Base-by-base conservation (phyloP, 129 eudicot species). In the Lactuca sativa region DNA sequence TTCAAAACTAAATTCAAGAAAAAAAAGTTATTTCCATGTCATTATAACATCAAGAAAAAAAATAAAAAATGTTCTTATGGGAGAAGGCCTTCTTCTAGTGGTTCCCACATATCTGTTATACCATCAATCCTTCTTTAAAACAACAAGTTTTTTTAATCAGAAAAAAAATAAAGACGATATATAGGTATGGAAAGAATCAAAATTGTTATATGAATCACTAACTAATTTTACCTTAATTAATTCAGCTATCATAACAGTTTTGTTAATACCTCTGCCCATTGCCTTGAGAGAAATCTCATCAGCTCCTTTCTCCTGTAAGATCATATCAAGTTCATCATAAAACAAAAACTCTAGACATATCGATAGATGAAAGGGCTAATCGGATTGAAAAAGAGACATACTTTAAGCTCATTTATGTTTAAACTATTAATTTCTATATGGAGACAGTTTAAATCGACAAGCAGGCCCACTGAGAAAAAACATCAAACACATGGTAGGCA, bases 61-160 rank as follows among this genome's bases (percentile, higher is more conserved):
- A 66, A 0, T n/a, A n/a, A n/a, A n/a, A n/a, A n/a, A 38, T 9
- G 15, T 59, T 66, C 82, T 62, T 76, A 81, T 82, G 85, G n/a
- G 30, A 76, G 82, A 64, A 81, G 85, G 72, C 85, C 85, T 67
- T 81, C 85, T 76, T 81, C 85, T 18, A 81, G 72, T 33, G 85
- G 85, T 73, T 81, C 85, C 85, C 85, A 81, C 73, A 66, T 76
- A 61, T 81, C 85, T 0, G 83, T 82, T 37, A 82, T 82, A 69
- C 75, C 77, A 18, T 61, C 86, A 73, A 82, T 69, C 59, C 86
- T 70, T 57, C 67, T 71, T 67, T 71, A 67, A 58, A n/a, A n/a
- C n/a, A 43, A 71, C 5, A 47, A 43, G 15, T 32, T 16, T 9
- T 36, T 31, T 43, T 25, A 41, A 30, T 58, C n/a, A 21, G 36